Evolutionary conservation across 202 grass and related monocot species (phyloP).

Genomic region (Setaria viridis): DNA sequence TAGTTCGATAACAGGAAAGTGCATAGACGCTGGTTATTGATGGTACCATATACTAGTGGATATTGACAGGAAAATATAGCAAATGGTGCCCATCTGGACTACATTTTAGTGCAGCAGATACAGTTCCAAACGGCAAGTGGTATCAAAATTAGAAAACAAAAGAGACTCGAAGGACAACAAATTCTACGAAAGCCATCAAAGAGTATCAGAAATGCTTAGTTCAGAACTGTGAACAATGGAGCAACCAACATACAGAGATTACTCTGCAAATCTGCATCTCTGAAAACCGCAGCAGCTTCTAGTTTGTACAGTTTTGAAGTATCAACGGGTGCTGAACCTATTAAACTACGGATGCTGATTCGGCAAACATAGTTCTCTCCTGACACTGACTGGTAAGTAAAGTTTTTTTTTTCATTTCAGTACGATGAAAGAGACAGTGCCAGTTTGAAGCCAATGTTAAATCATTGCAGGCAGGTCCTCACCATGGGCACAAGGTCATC

Average conservation of each 20-base stretch:
- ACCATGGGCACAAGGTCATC: conserved; percentile 14
- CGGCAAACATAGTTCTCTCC: not conserved
- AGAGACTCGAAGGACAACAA: not conserved
- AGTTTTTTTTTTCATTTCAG: not conserved
- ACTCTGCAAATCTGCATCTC: not conserved
- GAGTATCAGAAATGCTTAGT: not conserved
- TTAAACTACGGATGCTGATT: not conserved
- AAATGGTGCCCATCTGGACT: not conserved
- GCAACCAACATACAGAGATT: not conserved
- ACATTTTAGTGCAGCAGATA: not conserved
- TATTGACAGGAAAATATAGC: not conserved
- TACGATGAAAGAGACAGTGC: not conserved
- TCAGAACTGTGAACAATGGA: not conserved
- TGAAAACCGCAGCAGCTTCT: not conserved
- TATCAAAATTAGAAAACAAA: conserved; percentile 1
- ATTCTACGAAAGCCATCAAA: not conserved
- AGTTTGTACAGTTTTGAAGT: not conserved
- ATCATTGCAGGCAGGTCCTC: conserved; percentile 26
- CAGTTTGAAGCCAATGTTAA: not conserved
- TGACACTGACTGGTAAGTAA: not conserved
- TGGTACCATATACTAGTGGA: not conserved
- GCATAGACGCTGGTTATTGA: not conserved
- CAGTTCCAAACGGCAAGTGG: not conserved
- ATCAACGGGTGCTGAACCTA: not conserved
- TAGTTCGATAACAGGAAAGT: not conserved